Conservation (phyloP, 306 rosid genomes). For the Alnus rubra region DNA sequence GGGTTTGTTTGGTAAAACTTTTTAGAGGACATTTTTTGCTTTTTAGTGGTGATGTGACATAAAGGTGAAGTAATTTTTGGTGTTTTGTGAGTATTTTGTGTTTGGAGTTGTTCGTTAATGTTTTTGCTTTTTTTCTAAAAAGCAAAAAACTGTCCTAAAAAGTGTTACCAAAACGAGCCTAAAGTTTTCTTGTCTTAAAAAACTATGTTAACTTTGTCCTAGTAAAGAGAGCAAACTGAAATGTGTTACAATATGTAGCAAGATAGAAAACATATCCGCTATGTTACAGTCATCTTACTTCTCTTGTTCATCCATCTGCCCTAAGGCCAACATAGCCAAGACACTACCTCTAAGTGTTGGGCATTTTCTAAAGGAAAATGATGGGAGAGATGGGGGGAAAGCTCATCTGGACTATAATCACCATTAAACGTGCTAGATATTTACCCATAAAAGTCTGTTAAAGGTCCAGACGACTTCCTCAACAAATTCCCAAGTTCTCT, state of each 20-base stretch:
- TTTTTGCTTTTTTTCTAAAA: no score
- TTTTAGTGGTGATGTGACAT: no score
- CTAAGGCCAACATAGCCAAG: not conserved
- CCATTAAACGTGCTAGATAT: no score
- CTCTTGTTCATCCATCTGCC: not conserved
- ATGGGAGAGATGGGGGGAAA: not conserved
- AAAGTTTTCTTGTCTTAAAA: not conserved
- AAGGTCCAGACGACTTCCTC: not conserved
- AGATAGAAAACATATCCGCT: not conserved
- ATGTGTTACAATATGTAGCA: not conserved
- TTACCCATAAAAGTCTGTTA: not conserved
- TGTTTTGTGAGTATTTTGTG: no score
- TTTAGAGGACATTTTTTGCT: no score
- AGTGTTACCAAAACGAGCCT: no score
- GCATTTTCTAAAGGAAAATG: not conserved
- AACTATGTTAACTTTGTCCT: no score
- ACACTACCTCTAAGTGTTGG: not conserved
- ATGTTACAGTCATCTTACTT: not conserved
- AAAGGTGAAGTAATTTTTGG: no score
- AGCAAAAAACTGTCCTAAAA: no score
- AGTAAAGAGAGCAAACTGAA: not conserved
- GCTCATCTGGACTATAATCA: not conserved
- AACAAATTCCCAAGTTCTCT: not conserved
- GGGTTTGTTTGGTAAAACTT: no score
- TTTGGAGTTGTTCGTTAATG: no score